phyloP scores from a whole-genome alignment of 2,329 filamentous ascomycete genomes.

The Alternaria gaisen region DNA sequence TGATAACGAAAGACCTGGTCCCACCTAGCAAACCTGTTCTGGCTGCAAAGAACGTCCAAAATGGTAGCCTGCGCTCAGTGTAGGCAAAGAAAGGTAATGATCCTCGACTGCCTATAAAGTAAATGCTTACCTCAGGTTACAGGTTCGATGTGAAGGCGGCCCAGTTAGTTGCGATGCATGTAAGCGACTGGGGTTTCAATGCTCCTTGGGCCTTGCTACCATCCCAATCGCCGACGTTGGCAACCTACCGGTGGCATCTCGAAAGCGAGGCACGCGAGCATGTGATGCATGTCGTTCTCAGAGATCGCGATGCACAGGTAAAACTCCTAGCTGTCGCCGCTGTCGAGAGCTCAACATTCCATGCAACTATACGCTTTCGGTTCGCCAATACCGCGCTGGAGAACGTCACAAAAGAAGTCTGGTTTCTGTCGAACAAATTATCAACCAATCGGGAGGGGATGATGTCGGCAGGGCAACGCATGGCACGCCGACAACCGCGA shows the following conservation, averaged over 20 bases:
- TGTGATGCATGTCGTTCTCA: conserved; percentile 8
- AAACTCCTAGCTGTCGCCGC: conserved; percentile 7
- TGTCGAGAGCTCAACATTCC: conserved; percentile 7
- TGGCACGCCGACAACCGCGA: background rate
- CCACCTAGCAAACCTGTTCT: background rate
- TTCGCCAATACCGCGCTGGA: conserved; percentile 13
- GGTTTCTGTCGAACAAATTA: background rate
- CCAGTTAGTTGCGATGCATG: conserved; percentile 17
- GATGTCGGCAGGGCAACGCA: background rate
- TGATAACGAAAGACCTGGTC: background rate
- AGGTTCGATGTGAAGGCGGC: conserved; percentile 19
- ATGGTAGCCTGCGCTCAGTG: background rate
- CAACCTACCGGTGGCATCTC: background rate
- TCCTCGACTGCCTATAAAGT: too few relatives aligned
- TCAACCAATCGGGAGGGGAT: background rate
- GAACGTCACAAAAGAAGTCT: background rate
- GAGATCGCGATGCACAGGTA: conserved; percentile 10
- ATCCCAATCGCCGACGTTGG: background rate
- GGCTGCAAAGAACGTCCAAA: background rate
- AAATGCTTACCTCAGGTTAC: conserved; percentile 41
- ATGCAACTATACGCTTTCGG: conserved; percentile 14
- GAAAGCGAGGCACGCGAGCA: conserved; percentile 4
- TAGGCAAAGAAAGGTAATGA: background rate
- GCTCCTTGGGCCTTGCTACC: conserved; percentile 1
- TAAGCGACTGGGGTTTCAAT: conserved; percentile 16